A percentile compares a stretch with the other conserved stretches of the same genome.
phyloP scores from a whole-genome alignment of 2,329 filamentous ascomycete species.

The Ascochyta lentis region DNA sequence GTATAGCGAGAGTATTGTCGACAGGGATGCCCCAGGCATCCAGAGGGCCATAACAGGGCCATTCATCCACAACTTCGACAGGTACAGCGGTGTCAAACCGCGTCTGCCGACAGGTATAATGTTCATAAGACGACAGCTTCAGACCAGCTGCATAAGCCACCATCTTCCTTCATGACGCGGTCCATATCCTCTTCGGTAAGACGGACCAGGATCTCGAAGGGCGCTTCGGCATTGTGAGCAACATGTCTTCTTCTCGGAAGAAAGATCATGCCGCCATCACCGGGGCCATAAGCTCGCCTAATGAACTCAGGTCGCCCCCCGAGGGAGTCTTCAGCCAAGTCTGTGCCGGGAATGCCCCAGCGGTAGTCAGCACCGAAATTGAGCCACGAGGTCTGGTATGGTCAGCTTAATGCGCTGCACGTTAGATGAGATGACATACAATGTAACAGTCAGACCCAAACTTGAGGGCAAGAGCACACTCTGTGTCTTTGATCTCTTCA shows the following conservation, averaged over 20 bases:
- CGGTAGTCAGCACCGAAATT: conserved; percentile 42
- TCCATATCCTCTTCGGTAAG: conserved; percentile 46
- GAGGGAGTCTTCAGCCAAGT: conserved; percentile 28
- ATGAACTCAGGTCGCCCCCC: conserved; percentile 44
- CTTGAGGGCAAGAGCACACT: conserved; percentile 35
- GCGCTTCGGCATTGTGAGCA: conserved; percentile 34
- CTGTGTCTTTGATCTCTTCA: conserved; percentile 38
- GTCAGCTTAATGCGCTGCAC: background rate
- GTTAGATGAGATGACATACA: background rate
- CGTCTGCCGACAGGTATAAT: background rate
- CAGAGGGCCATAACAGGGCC: conserved; percentile 14
- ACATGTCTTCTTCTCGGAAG: conserved; percentile 37
- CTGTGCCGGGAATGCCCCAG: conserved; percentile 46
- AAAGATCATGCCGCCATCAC: conserved; percentile 47
- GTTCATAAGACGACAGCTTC: conserved; percentile 35
- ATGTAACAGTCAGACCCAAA: conserved; percentile 46
- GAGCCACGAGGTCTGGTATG: conserved; percentile 38
- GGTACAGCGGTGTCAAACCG: conserved; percentile 5
- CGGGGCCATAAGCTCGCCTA: conserved; percentile 36
- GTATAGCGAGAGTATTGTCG: conserved; percentile 19
- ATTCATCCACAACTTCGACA: conserved; percentile 4
- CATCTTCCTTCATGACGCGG: conserved; percentile 36
- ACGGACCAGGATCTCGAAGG: conserved; percentile 45
- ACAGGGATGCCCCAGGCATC: conserved; percentile 24
- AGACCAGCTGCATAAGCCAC: conserved; percentile 38